Conservation (phyloP, 805 yeast genomes). For the Sungouiella blattae region DNA sequence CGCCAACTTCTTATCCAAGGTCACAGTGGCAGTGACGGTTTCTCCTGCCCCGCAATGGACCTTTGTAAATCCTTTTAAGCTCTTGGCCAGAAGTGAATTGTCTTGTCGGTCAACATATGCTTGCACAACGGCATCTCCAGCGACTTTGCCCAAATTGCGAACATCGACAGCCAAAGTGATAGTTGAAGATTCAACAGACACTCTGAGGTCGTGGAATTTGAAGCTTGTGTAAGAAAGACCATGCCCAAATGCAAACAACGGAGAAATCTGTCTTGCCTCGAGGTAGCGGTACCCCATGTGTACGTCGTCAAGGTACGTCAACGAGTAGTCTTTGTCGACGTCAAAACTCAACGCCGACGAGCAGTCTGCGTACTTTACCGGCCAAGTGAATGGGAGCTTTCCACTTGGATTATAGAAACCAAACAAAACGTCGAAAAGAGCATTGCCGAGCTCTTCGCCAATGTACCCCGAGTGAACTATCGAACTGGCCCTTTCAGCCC, state of each 20-base stretch:
- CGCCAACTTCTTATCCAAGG: conserved; percentile 49
- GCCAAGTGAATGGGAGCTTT: conserved; percentile 51
- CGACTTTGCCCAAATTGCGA: background rate
- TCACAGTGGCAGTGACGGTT: conserved; percentile 28
- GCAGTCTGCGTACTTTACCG: conserved; percentile 46
- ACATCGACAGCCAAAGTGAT: background rate
- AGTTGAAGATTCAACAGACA: background rate
- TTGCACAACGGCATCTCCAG: background rate
- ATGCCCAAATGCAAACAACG: conserved; percentile 55
- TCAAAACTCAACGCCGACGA: conserved; percentile 50
- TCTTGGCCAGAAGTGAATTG: too few species aligned
- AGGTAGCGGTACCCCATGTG: conserved; percentile 59
- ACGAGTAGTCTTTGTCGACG: conserved; percentile 44
- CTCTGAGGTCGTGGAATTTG: conserved; percentile 25
- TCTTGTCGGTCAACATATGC: too few species aligned
- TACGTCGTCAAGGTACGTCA: conserved; percentile 59
- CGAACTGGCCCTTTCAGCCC: conserved; percentile 37
- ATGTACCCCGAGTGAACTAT: conserved; percentile 53
- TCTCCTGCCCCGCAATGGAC: conserved; percentile 23
- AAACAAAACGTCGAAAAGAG: conserved; percentile 53
- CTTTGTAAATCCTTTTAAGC: conserved; percentile 12
- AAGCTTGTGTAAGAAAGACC: conserved; percentile 59
- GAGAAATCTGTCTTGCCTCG: conserved; percentile 45
- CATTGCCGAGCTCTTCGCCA: conserved; percentile 54
- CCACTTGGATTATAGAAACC: conserved; percentile 61